A percentile compares a stretch with the other conserved stretches of the same genome.
phyloP scores from a whole-genome alignment of 148 eudicot species.

The Amaranthus hypochondriacus region DNA sequence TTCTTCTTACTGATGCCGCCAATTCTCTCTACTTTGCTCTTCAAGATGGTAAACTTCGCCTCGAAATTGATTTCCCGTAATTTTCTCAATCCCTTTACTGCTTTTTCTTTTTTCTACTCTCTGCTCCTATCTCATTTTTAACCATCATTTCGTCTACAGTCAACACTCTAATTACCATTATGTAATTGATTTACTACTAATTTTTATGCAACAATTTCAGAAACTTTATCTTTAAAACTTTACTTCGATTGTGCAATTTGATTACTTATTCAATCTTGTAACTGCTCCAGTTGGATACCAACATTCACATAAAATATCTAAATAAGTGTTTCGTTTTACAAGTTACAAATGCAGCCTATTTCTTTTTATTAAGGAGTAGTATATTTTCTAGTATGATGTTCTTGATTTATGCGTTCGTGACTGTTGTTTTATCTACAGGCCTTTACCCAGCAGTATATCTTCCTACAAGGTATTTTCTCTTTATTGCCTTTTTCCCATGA shows the following conservation, averaged over 20 bases:
- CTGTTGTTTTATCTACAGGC: constrained; percentile 41
- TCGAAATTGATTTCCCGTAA: constrained; percentile 97
- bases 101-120: neutral
- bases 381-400: neutral
- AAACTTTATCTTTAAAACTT: neutral
- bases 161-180: no score
- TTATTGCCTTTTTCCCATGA: neutral
- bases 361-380: neutral
- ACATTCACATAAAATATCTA: neutral
- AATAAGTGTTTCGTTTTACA: neutral
- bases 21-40: constrained; percentile 63
- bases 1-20: constrained; percentile 78
- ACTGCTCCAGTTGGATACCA: neutral
- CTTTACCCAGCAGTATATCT: constrained; percentile 79
- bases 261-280: neutral
- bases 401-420: constrained; percentile 11
- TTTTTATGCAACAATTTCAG: neutral
- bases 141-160: no score
- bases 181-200: no score
- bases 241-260: neutral
- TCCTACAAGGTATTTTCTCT: constrained; percentile 75
- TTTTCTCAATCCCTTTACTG: neutral
- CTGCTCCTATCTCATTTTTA: no score
- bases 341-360: neutral
- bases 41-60: constrained; percentile 58